Conservation (phyloP, 345 rosid genomes). For the Abelmoschus esculentus region DNA sequence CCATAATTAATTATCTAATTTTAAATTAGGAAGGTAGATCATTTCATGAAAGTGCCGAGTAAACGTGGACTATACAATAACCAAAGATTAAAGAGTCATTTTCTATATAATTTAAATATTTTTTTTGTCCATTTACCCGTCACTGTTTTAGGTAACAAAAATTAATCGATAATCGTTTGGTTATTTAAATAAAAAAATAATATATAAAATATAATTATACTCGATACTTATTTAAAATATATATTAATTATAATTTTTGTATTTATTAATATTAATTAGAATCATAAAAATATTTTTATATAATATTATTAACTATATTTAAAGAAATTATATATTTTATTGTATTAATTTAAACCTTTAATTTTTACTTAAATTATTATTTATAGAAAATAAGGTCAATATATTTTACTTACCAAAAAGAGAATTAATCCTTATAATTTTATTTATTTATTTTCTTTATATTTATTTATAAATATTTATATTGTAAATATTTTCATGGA, state of each 20-base stretch:
- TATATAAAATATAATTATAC: background rate
- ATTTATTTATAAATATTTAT: background rate
- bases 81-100: background rate
- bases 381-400: too few species aligned
- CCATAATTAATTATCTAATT: background rate
- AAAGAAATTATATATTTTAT: too few species aligned
- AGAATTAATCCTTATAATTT: too few species aligned
- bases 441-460: background rate
- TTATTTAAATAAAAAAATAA: background rate
- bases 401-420: too few species aligned
- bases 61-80: background rate
- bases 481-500: background rate
- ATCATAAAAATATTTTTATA: too few species aligned
- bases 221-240: too few species aligned
- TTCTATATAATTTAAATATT: background rate
- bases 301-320: too few species aligned
- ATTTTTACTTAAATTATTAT: too few species aligned
- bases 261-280: too few species aligned
- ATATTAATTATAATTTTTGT: too few species aligned
- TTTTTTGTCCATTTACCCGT: conserved; percentile 6
- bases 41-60: background rate
- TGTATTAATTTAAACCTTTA: too few species aligned
- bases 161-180: too few species aligned
- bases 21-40: background rate
- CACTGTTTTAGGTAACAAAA: background rate